Conservation (phyloP, 176 grass and related monocot species). For the Tillandsia fasciculata region DNA sequence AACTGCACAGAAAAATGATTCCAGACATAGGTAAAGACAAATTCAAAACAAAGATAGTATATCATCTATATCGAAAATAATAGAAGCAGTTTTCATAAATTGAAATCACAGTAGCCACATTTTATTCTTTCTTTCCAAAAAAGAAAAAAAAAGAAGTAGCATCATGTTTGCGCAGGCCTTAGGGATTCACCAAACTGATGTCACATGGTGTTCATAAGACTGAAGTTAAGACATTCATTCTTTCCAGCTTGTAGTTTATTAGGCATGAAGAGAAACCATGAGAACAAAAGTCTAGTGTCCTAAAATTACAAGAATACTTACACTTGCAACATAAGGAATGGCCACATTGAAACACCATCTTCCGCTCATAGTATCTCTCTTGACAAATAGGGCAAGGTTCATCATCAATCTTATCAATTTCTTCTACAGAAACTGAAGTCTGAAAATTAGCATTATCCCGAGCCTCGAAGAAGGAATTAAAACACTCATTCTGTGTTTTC, state of each 20-base stretch:
- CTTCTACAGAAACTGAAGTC: conserved; percentile 21
- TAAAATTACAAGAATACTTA: conserved; percentile 32
- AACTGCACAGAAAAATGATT: no score
- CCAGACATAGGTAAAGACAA: no score
- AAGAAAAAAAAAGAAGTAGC: no score
- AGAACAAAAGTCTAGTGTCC: neutral
- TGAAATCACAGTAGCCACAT: no score
- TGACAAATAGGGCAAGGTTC: conserved; percentile 84
- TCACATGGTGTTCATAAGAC: no score
- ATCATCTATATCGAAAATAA: no score
- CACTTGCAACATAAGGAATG: conserved; percentile 96
- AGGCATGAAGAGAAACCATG: conserved; percentile 9
- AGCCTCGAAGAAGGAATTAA: conserved; percentile 26
- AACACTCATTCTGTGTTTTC: conserved; percentile 19
- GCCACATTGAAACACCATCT: conserved; percentile 94
- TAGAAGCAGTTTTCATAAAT: no score
- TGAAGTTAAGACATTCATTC: neutral
- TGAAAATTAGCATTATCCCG: conserved; percentile 26
- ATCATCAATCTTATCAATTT: conserved; percentile 34
- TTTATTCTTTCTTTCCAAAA: no score
- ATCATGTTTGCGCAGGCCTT: no score
- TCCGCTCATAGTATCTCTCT: conserved; percentile 64
- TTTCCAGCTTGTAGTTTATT: neutral
- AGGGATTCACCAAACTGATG: no score
- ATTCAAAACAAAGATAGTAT: no score